These are phyloP conservation scores for Jackrogersella minutella DNA, from an alignment of 495 filamentous ascomycete genomes.

Conservation along the genomic window DNA sequence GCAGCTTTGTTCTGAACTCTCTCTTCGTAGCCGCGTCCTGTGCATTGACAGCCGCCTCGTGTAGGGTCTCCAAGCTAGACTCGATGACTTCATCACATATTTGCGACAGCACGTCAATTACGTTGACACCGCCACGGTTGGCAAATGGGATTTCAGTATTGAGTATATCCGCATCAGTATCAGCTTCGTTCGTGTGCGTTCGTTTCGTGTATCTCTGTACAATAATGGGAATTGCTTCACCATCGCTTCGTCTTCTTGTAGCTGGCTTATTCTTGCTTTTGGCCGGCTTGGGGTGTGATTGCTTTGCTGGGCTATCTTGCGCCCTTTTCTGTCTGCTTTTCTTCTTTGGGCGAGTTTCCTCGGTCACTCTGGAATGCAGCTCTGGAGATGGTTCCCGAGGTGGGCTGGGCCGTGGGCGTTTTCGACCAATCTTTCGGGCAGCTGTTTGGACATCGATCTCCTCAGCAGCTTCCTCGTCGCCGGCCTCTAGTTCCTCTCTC, in stretches of 20 bases:
- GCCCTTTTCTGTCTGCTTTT: conserved; percentile 44
- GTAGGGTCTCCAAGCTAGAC: conserved; percentile 55
- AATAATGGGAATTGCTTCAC: conserved; percentile 51
- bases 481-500: conserved; percentile 40
- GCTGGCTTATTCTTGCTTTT: conserved; percentile 34
- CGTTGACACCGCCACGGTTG: conserved; percentile 70
- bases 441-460: conserved; percentile 48
- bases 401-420: conserved; percentile 47
- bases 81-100: conserved; percentile 74
- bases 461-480: conserved; percentile 35
- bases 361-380: conserved; percentile 29
- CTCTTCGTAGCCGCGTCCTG: conserved; percentile 53
- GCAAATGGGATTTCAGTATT: conserved; percentile 58
- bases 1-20: conserved; percentile 67
- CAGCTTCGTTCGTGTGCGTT: conserved; percentile 32
- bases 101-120: conserved; percentile 73
- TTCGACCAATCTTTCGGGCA: conserved; percentile 47
- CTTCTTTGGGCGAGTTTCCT: conserved; percentile 44
- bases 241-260: conserved; percentile 37
- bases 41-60: conserved; percentile 48
- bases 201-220: conserved; percentile 58
- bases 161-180: conserved; percentile 55
- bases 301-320: conserved; percentile 46
- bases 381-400: conserved; percentile 43
- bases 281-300: conserved; percentile 45